Percentiles rank a stretch among this genome's conserved stretches.
These are phyloP conservation scores for Talaromyces atroroseus DNA, from an alignment of 2,329 filamentous ascomycete species.

Conservation along the genomic window DNA sequence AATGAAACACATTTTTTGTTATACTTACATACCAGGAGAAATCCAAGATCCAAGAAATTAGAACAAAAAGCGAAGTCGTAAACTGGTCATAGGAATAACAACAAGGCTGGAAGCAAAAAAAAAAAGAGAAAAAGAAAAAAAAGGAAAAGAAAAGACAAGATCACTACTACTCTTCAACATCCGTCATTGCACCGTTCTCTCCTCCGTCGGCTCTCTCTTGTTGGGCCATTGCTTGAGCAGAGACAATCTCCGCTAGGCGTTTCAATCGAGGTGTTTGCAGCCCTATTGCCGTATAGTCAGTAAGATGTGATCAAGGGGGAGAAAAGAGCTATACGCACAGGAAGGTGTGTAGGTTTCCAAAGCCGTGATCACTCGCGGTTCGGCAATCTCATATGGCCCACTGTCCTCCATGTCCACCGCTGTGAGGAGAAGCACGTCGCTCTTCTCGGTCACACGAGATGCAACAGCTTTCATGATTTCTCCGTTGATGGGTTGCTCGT, in stretches of 20 bases:
- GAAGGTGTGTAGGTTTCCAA: constrained; percentile 97
- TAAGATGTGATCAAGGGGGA: not conserved
- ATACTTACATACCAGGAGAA: constrained; percentile 12
- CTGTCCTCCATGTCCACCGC: constrained; percentile 99
- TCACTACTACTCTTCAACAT: constrained; percentile 7
- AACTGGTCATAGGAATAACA: constrained; percentile 9
- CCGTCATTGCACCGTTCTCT: constrained; percentile 11
- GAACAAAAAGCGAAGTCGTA: constrained; percentile 11
- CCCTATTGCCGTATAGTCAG: constrained; percentile 48
- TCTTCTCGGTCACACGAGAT: constrained; percentile 95
- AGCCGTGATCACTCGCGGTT: constrained; percentile 90
- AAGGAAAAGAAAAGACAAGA: too few relatives aligned
- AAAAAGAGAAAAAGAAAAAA: too few relatives aligned
- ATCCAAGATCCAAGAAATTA: not conserved
- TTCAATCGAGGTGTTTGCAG: constrained; percentile 93
- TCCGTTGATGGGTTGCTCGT: constrained; percentile 98
- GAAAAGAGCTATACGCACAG: constrained; percentile 56
- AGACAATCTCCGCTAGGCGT: constrained; percentile 96
- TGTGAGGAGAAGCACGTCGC: constrained; percentile 85
- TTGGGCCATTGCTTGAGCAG: constrained; percentile 90
- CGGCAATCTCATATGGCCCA: constrained; percentile 95
- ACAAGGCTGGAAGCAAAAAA: not conserved
- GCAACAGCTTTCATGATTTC: constrained; percentile 99
- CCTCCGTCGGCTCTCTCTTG: constrained; percentile 70
- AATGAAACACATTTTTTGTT: constrained; percentile 2